Evolutionary conservation across 2,329 filamentous ascomycete genomes (phyloP).

Genomic region (Torrubiella hemipterigena): DNA sequence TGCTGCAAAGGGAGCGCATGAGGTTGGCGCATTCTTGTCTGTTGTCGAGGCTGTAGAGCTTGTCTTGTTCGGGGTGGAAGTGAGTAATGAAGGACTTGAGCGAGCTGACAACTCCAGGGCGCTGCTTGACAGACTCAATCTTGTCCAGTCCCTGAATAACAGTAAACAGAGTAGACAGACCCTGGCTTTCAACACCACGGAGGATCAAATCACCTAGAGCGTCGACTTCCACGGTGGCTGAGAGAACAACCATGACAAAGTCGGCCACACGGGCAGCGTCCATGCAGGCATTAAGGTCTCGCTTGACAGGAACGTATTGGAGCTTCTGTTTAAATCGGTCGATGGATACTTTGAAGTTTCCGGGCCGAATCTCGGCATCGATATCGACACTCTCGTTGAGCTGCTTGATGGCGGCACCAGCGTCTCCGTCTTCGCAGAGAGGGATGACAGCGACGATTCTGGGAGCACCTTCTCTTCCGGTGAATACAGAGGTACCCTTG

Average conservation of each 20-base stretch:
- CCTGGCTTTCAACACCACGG: constrained; percentile 81
- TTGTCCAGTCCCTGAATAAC: constrained; percentile 69
- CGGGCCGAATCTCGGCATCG: constrained; percentile 47
- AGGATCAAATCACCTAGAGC: constrained; percentile 74
- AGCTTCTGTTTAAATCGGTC: constrained; percentile 93
- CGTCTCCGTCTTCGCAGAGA: constrained; percentile 62
- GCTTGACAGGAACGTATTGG: constrained; percentile 66
- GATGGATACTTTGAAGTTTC: constrained; percentile 54
- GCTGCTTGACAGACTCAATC: constrained; percentile 68
- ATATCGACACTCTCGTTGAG: constrained; percentile 75
- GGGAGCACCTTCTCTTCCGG: constrained; percentile 76
- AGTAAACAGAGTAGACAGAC: constrained; percentile 83
- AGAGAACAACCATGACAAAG: constrained; percentile 79
- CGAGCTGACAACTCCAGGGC: constrained; percentile 64
- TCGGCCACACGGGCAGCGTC: constrained; percentile 84
- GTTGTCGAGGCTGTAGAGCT: constrained; percentile 77
- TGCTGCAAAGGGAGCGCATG: constrained; percentile 82
- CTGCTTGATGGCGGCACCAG: constrained; percentile 51
- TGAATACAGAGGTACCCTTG: constrained; percentile 68
- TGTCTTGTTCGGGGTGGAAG: constrained; percentile 88
- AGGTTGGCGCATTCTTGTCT: constrained; percentile 85
- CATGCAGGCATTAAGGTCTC: constrained; percentile 64
- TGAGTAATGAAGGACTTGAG: constrained; percentile 88
- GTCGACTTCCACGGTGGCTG: constrained; percentile 74
- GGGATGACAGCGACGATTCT: constrained; percentile 82